phyloP scores from a whole-genome alignment of 2,329 filamentous ascomycete genomes.

The Mariannaea elegans region DNA sequence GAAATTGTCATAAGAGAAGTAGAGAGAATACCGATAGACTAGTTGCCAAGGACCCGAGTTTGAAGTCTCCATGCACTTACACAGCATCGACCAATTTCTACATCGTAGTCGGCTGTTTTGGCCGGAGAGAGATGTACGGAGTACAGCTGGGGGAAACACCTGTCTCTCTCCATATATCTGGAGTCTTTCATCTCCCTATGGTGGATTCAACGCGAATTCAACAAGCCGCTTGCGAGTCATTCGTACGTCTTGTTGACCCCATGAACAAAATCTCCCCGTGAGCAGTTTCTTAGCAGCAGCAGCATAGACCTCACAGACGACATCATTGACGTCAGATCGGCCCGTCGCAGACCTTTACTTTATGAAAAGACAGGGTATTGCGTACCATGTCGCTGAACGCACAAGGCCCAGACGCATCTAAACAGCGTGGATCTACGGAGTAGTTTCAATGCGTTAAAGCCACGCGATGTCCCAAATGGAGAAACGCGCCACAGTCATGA shows the following conservation, averaged over 20 bases:
- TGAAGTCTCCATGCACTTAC: too few relatives aligned
- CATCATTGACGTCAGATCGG: conserved; percentile 14
- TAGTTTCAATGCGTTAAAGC: background rate
- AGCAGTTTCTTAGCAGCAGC: too few relatives aligned
- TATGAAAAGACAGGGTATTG: background rate
- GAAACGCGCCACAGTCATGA: background rate
- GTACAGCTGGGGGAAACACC: background rate
- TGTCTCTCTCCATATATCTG: too few relatives aligned
- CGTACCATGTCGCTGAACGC: background rate
- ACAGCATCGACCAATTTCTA: too few relatives aligned
- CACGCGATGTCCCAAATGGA: conserved; percentile 6
- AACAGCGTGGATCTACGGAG: conserved; percentile 2
- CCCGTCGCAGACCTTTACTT: background rate
- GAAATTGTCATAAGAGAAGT: too few relatives aligned
- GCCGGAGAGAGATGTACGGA: too few relatives aligned
- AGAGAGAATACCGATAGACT: too few relatives aligned
- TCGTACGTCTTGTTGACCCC: background rate
- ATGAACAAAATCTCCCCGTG: background rate
- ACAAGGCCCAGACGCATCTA: background rate
- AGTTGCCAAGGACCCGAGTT: too few relatives aligned
- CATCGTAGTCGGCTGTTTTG: too few relatives aligned
- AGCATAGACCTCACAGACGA: background rate
- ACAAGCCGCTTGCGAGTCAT: background rate
- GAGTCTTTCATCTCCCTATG: too few relatives aligned
- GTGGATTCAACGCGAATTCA: background rate